A percentile compares a stretch with the other conserved stretches of the same genome.
Conservation (phyloP, 306 rosid genomes). For the Quercus suber region DNA sequence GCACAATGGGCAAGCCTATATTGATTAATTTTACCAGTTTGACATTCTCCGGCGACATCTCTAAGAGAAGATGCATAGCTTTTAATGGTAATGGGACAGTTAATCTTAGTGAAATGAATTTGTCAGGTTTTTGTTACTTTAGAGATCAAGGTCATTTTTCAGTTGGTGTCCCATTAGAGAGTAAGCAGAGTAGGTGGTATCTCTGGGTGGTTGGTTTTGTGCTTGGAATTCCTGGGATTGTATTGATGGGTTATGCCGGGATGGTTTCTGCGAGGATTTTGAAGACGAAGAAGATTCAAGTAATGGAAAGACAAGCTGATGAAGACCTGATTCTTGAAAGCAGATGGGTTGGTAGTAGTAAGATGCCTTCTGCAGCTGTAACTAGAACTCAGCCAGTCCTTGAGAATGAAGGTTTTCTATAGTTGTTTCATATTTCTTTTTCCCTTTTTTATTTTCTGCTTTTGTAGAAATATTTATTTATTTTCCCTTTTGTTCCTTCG, state of each 20-base stretch:
- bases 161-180: conserved; percentile 43
- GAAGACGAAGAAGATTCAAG: conserved; percentile 59
- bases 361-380: conserved; percentile 74
- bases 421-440: conserved; percentile 3
- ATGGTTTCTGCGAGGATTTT: conserved; percentile 33
- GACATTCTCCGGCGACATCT: conserved; percentile 15
- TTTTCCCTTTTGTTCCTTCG: conserved; percentile 2
- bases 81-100: conserved; percentile 52
- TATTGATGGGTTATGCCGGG: conserved; percentile 41
- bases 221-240: conserved; percentile 43
- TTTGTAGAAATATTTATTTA: not conserved
- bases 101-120: conserved; percentile 46
- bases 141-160: conserved; percentile 67
- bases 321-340: conserved; percentile 70
- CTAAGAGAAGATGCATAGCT: conserved; percentile 48
- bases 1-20: conserved; percentile 57
- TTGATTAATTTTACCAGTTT: conserved; percentile 45
- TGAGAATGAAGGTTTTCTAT: conserved; percentile 41
- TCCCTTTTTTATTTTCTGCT: not conserved
- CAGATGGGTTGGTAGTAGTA: conserved; percentile 67
- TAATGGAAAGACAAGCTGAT: conserved; percentile 61
- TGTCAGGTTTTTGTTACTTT: conserved; percentile 43
- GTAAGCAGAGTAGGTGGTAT: conserved; percentile 36
- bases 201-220: conserved; percentile 54
- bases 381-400: conserved; percentile 76